Evolutionary conservation across 140 eudicot genomes (phyloP).

Genomic region (Cichorium intybus): DNA sequence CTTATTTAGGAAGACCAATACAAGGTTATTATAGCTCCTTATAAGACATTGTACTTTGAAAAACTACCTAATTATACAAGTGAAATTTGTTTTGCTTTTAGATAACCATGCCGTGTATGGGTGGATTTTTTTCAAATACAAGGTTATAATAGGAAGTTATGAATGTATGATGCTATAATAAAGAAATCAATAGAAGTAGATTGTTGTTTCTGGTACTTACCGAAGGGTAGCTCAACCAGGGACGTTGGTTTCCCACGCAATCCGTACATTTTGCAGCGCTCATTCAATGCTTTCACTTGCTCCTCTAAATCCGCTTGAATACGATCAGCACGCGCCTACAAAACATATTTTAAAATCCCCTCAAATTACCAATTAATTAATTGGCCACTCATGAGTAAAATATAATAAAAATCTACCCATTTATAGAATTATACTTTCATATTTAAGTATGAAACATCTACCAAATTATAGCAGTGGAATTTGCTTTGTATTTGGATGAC

Average conservation of each 20-base stretch:
- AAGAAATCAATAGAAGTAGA: background rate
- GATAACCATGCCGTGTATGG: too few species aligned
- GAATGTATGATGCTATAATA: background rate
- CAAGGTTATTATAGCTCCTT: too few species aligned
- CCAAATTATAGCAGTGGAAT: too few species aligned
- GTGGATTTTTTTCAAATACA: too few species aligned
- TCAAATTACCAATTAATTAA: background rate
- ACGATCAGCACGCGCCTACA: slow-evolving; percentile 66
- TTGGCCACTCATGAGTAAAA: background rate
- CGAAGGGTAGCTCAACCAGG: slow-evolving; percentile 92
- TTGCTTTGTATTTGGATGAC: too few species aligned
- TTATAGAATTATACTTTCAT: too few species aligned
- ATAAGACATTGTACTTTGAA: too few species aligned
- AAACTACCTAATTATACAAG: background rate
- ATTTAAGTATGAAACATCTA: too few species aligned
- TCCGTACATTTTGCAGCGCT: slow-evolving; percentile 93
- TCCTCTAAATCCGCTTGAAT: slow-evolving; percentile 83
- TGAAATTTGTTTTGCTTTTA: too few species aligned
- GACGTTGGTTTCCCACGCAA: slow-evolving; percentile 83
- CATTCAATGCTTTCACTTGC: slow-evolving; percentile 74
- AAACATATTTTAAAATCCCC: background rate
- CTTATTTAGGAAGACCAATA: too few species aligned
- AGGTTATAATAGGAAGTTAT: background rate
- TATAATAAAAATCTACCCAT: too few species aligned
- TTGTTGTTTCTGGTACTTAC: slow-evolving; percentile 35